These are phyloP conservation scores for Oenanthe sinensis DNA, from an alignment of 129 eudicot genomes.

Conservation along the genomic window DNA sequence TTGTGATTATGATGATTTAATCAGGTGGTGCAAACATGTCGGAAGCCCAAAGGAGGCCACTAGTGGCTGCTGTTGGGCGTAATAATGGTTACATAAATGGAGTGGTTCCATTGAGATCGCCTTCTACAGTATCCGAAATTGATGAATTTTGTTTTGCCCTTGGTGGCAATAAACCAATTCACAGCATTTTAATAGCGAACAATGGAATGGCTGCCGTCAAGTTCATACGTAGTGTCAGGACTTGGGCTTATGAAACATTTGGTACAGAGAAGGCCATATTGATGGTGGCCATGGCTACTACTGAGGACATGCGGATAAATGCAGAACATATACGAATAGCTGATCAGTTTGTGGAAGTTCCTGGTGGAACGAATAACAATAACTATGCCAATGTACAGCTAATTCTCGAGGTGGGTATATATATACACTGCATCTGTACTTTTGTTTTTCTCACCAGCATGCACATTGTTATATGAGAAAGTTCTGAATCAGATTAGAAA, in stretches of 20 bases:
- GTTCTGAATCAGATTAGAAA: not conserved
- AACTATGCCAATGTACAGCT: slow-evolving; percentile 98
- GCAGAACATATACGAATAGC: slow-evolving; percentile 96
- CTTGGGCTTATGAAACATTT: slow-evolving; percentile 97
- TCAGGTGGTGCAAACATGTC: slow-evolving; percentile 51
- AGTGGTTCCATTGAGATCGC: slow-evolving; percentile 47
- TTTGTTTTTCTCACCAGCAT: not conserved
- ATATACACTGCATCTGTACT: not conserved
- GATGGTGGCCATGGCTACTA: slow-evolving; percentile 98
- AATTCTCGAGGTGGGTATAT: slow-evolving; percentile 79
- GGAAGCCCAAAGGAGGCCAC: slow-evolving; percentile 61
- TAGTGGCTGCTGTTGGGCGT: slow-evolving; percentile 25
- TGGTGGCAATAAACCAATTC: slow-evolving; percentile 77
- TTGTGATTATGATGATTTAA: slow-evolving; percentile 6
- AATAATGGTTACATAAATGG: slow-evolving; percentile 49
- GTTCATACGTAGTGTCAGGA: slow-evolving; percentile 86
- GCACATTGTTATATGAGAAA: not conserved
- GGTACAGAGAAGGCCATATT: slow-evolving; percentile 91
- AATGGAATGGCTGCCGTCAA: slow-evolving; percentile 99
- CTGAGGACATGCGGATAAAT: slow-evolving; percentile 96
- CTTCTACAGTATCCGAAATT: slow-evolving; percentile 47
- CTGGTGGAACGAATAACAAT: slow-evolving; percentile 96
- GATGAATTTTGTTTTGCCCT: slow-evolving; percentile 85
- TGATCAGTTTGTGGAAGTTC: slow-evolving; percentile 97
- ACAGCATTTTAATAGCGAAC: slow-evolving; percentile 85